Evolutionary conservation across 805 yeast species (phyloP), one percentile per base, ranked within the genome.

Genomic region (Diddensiella caesifluorescens): DNA sequence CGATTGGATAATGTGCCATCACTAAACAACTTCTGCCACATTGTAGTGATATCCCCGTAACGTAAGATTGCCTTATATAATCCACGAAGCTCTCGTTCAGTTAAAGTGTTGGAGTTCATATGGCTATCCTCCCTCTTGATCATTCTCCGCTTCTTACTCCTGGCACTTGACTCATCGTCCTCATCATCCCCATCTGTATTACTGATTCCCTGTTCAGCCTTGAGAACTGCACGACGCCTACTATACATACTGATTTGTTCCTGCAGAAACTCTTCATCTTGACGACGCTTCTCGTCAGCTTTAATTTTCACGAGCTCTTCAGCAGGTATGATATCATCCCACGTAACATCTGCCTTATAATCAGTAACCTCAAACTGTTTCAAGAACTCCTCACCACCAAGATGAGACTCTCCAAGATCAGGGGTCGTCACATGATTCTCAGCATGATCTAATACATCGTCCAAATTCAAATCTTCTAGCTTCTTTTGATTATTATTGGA

Each of bases 311-410:
- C 74, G 49, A 94, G 70, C 62, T 92, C 98, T 34, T 85, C 95
- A 50, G 86, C 89, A 0, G 99, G 99, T 55, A 92, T 92, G 53
- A 92, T 92, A 62, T 92, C 99, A 67, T 92, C 97, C 99, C 99
- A 92, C 50, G 88, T 94, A 47, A 90, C 88, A 62, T 90, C 96
- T 0, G 98, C 97, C 67, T 92, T 92, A 63, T 89, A 94, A 61
- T 92, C 98, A 0, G 99, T 92, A 40, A 92, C 98, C 64, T 92
- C 98, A 61, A 92, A 92, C 65, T 92, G 99, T 57, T 79, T 87
- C 65, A 92, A 73, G 59, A 92, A 92, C 65, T 92, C 99, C 63
- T 92, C 99, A 44, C 97, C 95, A 46, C 99, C 99, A 42, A 92
- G 71, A 56, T 92, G 94, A n/a, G 95, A 85, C 57, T 92, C 97